Conservation (phyloP, 331 rosid genomes). For the Rhamnella rubrinervis region DNA sequence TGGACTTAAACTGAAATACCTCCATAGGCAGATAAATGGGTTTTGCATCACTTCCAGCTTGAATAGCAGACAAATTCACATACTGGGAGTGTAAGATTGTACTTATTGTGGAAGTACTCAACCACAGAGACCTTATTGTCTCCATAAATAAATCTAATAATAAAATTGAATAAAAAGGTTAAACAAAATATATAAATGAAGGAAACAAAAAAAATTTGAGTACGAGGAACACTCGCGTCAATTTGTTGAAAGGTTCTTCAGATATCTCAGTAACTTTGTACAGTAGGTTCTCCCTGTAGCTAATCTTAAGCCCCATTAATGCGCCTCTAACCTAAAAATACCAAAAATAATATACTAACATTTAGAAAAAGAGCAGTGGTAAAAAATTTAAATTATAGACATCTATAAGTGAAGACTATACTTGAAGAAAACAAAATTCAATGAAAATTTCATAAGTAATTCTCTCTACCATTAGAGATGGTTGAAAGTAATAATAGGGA, state of each 20-base stretch:
- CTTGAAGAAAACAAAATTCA: background rate
- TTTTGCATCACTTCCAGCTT: conserved; percentile 21
- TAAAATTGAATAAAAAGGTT: conserved; percentile 17
- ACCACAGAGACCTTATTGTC: conserved; percentile 15
- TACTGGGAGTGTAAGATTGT: conserved; percentile 9
- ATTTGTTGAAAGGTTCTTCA: conserved; percentile 28
- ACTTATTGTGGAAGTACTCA: conserved; percentile 22
- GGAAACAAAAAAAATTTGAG: background rate
- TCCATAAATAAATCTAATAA: conserved; percentile 23
- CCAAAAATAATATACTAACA: background rate
- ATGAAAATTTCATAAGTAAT: background rate
- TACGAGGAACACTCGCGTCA: conserved; percentile 43
- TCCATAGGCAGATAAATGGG: conserved; percentile 29
- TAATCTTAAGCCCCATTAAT: conserved; percentile 40
- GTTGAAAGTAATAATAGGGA: too few species aligned
- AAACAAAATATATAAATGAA: background rate
- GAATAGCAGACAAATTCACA: conserved; percentile 18
- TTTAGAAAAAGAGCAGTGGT: background rate
- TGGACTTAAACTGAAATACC: background rate
- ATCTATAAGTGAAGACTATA: background rate
- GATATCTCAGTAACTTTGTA: conserved; percentile 52
- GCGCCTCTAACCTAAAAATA: conserved; percentile 46
- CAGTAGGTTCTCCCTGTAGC: conserved; percentile 1
- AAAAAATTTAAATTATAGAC: background rate
- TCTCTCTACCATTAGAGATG: background rate